Evolutionary conservation across 2,329 filamentous ascomycete genomes (phyloP).

Genomic region (Colletotrichum plurivorum): DNA sequence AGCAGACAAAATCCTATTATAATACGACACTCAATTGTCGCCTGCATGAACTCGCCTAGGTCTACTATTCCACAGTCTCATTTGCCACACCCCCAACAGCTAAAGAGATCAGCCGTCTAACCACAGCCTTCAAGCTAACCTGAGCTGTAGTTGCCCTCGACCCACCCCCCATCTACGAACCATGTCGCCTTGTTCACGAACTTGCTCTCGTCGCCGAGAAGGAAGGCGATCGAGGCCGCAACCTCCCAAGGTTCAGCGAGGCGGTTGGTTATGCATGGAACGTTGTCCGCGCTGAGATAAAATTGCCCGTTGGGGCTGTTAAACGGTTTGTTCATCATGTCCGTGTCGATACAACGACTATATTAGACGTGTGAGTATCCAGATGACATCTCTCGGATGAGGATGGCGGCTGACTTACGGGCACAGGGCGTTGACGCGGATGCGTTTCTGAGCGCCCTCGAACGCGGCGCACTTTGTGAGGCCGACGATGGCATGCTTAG

Average conservation of each 20-base stretch:
- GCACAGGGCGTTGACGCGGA: slow-evolving; percentile 36
- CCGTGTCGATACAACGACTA: slow-evolving; percentile 47
- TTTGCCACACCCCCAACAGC: too few relatives aligned
- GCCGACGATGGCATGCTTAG: slow-evolving; percentile 49
- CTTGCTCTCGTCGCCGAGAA: slow-evolving; percentile 50
- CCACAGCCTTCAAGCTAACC: neutral
- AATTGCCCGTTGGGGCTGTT: slow-evolving; percentile 42
- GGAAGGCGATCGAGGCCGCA: slow-evolving; percentile 48
- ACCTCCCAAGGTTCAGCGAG: slow-evolving; percentile 48
- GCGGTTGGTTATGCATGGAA: slow-evolving; percentile 46
- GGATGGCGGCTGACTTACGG: slow-evolving; percentile 24
- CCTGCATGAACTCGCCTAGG: neutral
- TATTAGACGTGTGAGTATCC: too few relatives aligned
- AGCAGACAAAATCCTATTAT: too few relatives aligned
- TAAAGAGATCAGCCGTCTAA: too few relatives aligned
- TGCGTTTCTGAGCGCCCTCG: slow-evolving; percentile 43
- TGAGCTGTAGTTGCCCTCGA: slow-evolving; percentile 54
- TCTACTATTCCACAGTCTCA: neutral
- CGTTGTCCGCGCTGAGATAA: slow-evolving; percentile 27
- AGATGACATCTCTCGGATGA: too few relatives aligned
- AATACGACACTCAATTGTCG: too few relatives aligned
- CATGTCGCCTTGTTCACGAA: slow-evolving; percentile 45
- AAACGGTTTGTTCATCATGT: slow-evolving; percentile 47
- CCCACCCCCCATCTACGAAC: slow-evolving; percentile 49
- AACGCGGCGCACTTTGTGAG: slow-evolving; percentile 47